Percentiles rank a stretch among this genome's conserved stretches.
Evolutionary conservation across 345 rosid genomes (phyloP).

Genomic region (Xanthoceras sorbifolium): DNA sequence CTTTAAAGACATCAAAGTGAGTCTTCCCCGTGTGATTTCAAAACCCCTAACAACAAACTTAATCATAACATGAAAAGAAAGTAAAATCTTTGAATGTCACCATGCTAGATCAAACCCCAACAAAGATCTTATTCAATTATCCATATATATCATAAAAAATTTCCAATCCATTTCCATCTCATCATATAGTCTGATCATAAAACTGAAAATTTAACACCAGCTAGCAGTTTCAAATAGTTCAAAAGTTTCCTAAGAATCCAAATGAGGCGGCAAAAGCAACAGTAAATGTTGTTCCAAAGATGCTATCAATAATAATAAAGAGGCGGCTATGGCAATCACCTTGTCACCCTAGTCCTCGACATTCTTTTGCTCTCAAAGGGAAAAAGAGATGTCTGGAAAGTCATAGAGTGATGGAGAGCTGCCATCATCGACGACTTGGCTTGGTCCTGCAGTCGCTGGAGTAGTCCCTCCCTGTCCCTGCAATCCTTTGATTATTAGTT

Average conservation of each 20-base stretch:
- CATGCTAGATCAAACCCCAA: conserved; percentile 7
- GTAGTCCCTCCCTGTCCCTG: too few species aligned
- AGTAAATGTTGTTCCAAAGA: not conserved
- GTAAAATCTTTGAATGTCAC: conserved; percentile 18
- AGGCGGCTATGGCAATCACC: conserved; percentile 2
- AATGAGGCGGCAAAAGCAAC: conserved; percentile 11
- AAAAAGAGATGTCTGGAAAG: not conserved
- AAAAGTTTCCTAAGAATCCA: not conserved
- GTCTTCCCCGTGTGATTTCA: conserved; percentile 13
- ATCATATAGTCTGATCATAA: conserved; percentile 1
- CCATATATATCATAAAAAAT: too few species aligned
- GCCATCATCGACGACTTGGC: too few species aligned
- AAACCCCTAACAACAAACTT: conserved; percentile 16
- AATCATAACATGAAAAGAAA: conserved; percentile 5
- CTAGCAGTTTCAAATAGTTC: too few species aligned
- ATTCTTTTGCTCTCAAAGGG: conserved; percentile 11
- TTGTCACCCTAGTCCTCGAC: conserved; percentile 11
- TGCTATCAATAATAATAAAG: not conserved
- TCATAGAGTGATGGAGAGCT: not conserved
- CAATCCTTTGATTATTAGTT: too few species aligned
- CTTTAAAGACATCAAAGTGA: not conserved
- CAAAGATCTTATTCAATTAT: not conserved
- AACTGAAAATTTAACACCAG: too few species aligned
- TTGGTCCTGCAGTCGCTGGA: too few species aligned
- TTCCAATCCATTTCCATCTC: not conserved